Conservation (phyloP, 2,329 filamentous ascomycete species). For the Fusarium multiceps region DNA sequence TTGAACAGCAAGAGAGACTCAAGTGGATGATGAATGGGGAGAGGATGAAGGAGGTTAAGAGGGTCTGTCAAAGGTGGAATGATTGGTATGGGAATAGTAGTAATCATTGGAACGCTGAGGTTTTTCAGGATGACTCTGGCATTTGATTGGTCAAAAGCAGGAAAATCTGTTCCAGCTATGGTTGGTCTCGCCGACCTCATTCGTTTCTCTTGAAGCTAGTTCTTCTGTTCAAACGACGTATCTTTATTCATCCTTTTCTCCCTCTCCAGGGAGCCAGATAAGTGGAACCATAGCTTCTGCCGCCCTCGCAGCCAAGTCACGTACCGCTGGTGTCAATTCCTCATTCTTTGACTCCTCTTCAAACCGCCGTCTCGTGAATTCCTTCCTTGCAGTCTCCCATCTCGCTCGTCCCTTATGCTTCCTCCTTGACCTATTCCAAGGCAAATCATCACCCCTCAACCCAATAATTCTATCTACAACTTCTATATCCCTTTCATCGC, state of each 20-base stretch:
- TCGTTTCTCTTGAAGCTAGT: background rate
- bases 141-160: background rate
- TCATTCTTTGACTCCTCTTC: conserved; percentile 3
- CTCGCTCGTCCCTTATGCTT: conserved; percentile 1
- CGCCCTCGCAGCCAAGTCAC: background rate
- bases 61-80: conserved; percentile 28
- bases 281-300: background rate
- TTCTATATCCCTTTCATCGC: conserved; percentile 8
- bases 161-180: background rate
- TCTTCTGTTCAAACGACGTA: background rate
- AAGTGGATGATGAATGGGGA: background rate
- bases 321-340: rapidly evolving
- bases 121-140: conserved; percentile 17
- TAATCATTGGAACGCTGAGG: conserved; percentile 12
- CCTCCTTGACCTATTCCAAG: conserved; percentile 7
- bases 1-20: conserved; percentile 30
- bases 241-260: background rate
- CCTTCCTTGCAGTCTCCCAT: conserved; percentile 16
- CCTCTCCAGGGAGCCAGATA: background rate
- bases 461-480: background rate
- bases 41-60: conserved; percentile 12
- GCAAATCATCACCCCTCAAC: background rate
- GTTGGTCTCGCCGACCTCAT: too few species aligned
- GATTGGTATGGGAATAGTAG: conserved; percentile 12
- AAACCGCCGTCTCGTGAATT: conserved; percentile 2